Evolutionary conservation across 305 asterid genomes (phyloP).

Genomic region (Andrographis paniculata): DNA sequence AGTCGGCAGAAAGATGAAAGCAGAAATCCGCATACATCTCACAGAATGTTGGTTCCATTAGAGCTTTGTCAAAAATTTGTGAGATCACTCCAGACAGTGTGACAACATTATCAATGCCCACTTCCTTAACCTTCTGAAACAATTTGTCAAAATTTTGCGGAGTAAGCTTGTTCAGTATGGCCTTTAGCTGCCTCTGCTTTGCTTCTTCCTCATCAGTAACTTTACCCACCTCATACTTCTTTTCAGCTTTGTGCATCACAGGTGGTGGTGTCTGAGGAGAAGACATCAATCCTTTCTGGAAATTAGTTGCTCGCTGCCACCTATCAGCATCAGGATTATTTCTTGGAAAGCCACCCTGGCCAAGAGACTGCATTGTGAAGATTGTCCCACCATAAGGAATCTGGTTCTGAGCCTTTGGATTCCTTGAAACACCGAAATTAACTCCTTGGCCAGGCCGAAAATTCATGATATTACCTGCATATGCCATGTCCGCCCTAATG

Average conservation of each 20-base stretch:
- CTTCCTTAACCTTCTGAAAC: slow-evolving; percentile 64
- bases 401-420: slow-evolving; percentile 41
- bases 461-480: slow-evolving; percentile 26
- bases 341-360: slow-evolving; percentile 40
- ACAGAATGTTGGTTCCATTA: slow-evolving; percentile 87
- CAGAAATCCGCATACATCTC: slow-evolving; percentile 89
- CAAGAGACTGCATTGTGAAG: slow-evolving; percentile 39
- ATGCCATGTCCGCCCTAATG: slow-evolving; percentile 29
- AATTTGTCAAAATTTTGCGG: slow-evolving; percentile 80
- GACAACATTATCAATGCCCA: slow-evolving; percentile 51
- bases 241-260: slow-evolving; percentile 71
- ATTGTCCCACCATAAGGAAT: slow-evolving; percentile 36
- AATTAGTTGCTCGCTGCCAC: slow-evolving; percentile 56
- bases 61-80: slow-evolving; percentile 82
- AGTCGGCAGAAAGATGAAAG: slow-evolving; percentile 56
- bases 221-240: slow-evolving; percentile 57
- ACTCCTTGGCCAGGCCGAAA: slow-evolving; percentile 44
- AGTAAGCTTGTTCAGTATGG: slow-evolving; percentile 75
- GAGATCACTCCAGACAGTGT: slow-evolving; percentile 71
- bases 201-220: slow-evolving; percentile 64
- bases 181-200: slow-evolving; percentile 72
- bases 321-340: slow-evolving; percentile 44
- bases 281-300: slow-evolving; percentile 42
- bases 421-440: slow-evolving; percentile 40
- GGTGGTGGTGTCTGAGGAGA: slow-evolving; percentile 46